Evolutionary conservation across 495 filamentous ascomycete species (phyloP).

Genomic region (Hyphodiscus hymeniophilus): DNA sequence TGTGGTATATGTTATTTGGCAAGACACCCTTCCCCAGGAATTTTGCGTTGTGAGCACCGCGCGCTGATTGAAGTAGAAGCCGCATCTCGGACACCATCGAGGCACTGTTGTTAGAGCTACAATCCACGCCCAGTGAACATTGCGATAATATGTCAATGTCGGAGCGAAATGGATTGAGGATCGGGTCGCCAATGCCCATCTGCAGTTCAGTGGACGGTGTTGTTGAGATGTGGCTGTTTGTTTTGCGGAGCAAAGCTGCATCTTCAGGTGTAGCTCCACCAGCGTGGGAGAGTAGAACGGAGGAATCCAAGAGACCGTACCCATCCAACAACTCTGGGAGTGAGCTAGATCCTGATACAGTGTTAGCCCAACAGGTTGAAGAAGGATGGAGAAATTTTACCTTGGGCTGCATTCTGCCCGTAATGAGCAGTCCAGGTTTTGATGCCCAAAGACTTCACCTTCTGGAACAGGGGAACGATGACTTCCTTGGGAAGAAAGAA

Average conservation of each 20-base stretch:
- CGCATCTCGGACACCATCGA: conserved; percentile 39
- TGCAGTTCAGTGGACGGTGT: conserved; percentile 38
- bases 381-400: conserved; percentile 1
- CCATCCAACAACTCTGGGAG: conserved; percentile 24
- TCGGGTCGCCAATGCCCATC: conserved; percentile 23
- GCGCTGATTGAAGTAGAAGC: conserved; percentile 33
- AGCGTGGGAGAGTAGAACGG: conserved; percentile 33
- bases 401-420: conserved; percentile 12
- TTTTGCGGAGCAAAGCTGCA: conserved; percentile 20
- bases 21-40: conserved; percentile 23
- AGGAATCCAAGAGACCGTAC: conserved; percentile 28
- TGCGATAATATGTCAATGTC: conserved; percentile 18
- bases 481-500: conserved; percentile 28
- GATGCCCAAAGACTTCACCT: conserved; percentile 21
- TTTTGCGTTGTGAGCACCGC: conserved; percentile 24
- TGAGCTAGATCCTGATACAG: conserved; percentile 3
- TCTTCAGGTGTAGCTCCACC: conserved; percentile 23
- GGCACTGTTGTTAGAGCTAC: conserved; percentile 33
- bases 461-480: conserved; percentile 26
- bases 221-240: conserved; percentile 24
- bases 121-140: conserved; percentile 40
- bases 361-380: not conserved
- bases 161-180: conserved; percentile 8
- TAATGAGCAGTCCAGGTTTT: conserved; percentile 34
- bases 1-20: conserved; percentile 25